These are phyloP conservation scores for Globisporangium splendens DNA, from an alignment of 352 stramenopile species.

Conservation along the genomic window DNA sequence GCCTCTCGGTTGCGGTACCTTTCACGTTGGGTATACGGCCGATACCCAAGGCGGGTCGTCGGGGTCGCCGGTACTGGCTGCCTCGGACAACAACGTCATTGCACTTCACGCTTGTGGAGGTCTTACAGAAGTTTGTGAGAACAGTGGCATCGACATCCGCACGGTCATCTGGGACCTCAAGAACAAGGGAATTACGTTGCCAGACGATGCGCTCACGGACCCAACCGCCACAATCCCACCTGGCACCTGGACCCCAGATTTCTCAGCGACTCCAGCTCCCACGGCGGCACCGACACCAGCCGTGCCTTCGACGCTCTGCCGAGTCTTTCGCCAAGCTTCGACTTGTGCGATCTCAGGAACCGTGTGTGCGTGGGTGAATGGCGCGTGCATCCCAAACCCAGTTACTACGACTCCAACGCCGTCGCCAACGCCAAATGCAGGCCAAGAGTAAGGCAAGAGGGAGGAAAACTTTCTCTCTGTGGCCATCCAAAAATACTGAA, in stretches of 20 bases:
- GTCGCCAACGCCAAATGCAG: background rate
- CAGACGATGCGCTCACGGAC: slow-evolving; percentile 26
- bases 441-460: background rate
- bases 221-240: slow-evolving; percentile 12
- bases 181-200: slow-evolving; percentile 20
- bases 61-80: slow-evolving; percentile 36
- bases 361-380: slow-evolving; percentile 22
- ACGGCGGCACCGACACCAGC: slow-evolving; percentile 22
- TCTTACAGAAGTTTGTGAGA: slow-evolving; percentile 18
- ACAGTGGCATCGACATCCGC: slow-evolving; percentile 33
- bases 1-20: slow-evolving; percentile 19
- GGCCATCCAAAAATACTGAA: no score
- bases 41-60: slow-evolving; percentile 42
- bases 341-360: slow-evolving; percentile 25
- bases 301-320: slow-evolving; percentile 17
- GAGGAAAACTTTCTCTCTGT: no score
- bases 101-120: slow-evolving; percentile 47
- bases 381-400: slow-evolving; percentile 19
- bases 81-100: slow-evolving; percentile 38
- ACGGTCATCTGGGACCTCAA: slow-evolving; percentile 28
- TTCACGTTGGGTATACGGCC: slow-evolving; percentile 36
- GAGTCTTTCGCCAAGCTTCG: slow-evolving; percentile 22
- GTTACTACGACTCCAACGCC: background rate
- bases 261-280: slow-evolving; percentile 10
- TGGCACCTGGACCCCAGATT: slow-evolving; percentile 23